Percentiles rank a stretch among this genome's conserved stretches.
Conservation (phyloP, 768 basidiomycete species). For the Podaxis rugospora region DNA sequence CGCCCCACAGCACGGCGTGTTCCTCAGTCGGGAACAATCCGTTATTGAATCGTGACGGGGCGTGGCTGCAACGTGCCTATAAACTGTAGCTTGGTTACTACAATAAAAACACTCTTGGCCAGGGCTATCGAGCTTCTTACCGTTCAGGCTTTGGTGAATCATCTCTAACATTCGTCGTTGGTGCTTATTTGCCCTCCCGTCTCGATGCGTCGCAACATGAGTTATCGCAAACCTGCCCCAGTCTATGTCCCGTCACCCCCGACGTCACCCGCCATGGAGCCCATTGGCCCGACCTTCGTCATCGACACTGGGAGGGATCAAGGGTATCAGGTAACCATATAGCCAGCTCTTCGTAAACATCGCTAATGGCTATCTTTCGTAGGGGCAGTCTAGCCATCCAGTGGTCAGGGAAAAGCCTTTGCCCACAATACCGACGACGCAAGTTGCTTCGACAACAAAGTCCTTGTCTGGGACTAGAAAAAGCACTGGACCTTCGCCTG, state of each 20-base stretch:
- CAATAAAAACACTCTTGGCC: slow-evolving; percentile 8
- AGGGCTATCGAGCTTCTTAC: not conserved
- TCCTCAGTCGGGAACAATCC: slow-evolving; percentile 6
- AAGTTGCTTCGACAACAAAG: not conserved
- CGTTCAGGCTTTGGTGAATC: slow-evolving; percentile 6
- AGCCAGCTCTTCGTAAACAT: not conserved
- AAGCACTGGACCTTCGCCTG: not conserved
- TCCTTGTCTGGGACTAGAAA: not conserved
- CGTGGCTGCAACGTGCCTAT: slow-evolving; percentile 10
- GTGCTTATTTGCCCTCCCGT: not conserved
- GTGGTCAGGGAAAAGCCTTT: slow-evolving; percentile 4
- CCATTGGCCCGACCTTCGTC: slow-evolving; percentile 9
- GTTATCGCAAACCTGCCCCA: slow-evolving; percentile 71
- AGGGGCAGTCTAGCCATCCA: not conserved
- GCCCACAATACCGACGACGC: not conserved
- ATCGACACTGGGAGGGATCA: slow-evolving; percentile 11
- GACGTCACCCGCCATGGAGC: slow-evolving; percentile 28
- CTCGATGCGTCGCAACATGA: slow-evolving; percentile 42
- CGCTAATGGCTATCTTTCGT: not conserved
- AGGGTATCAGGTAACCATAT: slow-evolving; percentile 7
- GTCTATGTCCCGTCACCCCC: slow-evolving; percentile 63
- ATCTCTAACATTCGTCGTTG: slow-evolving; percentile 4
- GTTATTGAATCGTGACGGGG: slow-evolving; percentile 5
- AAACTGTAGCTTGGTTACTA: slow-evolving; percentile 4
- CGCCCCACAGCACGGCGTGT: slow-evolving; percentile 12